Conservation (phyloP, 495 filamentous ascomycete genomes). For the Jackrogersella minutella region DNA sequence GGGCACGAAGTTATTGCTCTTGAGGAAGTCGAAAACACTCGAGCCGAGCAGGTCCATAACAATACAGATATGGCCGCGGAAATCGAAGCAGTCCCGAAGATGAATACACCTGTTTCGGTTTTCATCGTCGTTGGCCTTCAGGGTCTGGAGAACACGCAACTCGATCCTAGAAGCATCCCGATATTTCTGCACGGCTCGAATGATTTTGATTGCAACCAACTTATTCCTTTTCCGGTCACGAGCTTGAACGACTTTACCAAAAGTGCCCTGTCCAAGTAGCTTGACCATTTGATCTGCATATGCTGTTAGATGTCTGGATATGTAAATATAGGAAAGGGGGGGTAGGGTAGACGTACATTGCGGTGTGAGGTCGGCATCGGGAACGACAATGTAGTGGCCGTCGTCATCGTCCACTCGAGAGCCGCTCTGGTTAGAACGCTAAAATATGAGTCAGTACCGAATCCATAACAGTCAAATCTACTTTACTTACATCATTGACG, state of each 20-base stretch:
- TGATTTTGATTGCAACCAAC: conserved; percentile 94
- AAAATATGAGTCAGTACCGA: conserved; percentile 20
- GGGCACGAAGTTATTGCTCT: conserved; percentile 91
- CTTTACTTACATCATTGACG: conserved; percentile 77
- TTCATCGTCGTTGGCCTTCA: conserved; percentile 86
- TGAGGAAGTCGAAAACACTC: conserved; percentile 98
- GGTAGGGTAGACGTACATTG: conserved; percentile 74
- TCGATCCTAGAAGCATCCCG: conserved; percentile 97
- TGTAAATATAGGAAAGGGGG: conserved; percentile 2
- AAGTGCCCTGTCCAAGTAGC: conserved; percentile 94
- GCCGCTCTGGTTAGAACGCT: conserved; percentile 63
- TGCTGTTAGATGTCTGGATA: conserved; percentile 42
- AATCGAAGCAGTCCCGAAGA: conserved; percentile 96
- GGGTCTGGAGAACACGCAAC: conserved; percentile 86
- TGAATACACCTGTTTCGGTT: conserved; percentile 98
- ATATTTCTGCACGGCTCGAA: conserved; percentile 97
- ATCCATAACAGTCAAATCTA: background rate
- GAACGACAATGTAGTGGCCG: conserved; percentile 91
- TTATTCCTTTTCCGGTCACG: conserved; percentile 76
- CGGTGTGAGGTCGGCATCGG: conserved; percentile 82
- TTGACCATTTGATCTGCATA: conserved; percentile 80
- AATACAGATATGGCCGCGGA: conserved; percentile 97
- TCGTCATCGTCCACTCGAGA: conserved; percentile 86
- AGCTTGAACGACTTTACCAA: conserved; percentile 97
- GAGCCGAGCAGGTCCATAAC: conserved; percentile 96